Conservation (phyloP, 169 alveolate genomes). For the Plasmodium malariae region DNA sequence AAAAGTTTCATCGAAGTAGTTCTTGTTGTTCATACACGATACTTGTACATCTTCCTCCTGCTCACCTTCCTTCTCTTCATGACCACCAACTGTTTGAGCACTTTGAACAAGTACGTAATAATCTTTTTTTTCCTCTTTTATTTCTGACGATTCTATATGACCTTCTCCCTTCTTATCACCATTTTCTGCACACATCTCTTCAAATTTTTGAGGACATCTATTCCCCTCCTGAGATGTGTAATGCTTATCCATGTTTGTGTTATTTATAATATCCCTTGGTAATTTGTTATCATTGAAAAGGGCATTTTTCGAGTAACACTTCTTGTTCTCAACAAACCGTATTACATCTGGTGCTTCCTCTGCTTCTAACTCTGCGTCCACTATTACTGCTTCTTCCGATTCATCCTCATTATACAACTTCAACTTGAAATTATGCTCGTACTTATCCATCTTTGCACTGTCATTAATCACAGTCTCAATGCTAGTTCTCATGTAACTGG, state of each 20-base stretch:
- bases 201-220: no score
- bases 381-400: no score
- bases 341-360: no score
- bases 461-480: slow-evolving; percentile 35
- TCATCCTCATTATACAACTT: neutral
- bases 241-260: neutral
- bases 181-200: neutral
- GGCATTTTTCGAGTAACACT: neutral
- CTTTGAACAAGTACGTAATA: no score
- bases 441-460: neutral
- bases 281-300: neutral
- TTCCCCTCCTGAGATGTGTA: neutral
- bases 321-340: no score
- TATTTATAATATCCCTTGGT: no score
- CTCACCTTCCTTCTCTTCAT: neutral
- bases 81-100: neutral
- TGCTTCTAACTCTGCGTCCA: no score
- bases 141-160: neutral
- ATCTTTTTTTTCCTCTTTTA: neutral
- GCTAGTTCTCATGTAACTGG: slow-evolving; percentile 45
- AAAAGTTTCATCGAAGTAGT: no score
- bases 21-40: no score
- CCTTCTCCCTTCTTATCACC: neutral
- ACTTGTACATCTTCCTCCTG: neutral
- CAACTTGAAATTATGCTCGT: neutral